phyloP scores from a whole-genome alignment of 495 filamentous ascomycete species.

The Xylaria bambusicola region DNA sequence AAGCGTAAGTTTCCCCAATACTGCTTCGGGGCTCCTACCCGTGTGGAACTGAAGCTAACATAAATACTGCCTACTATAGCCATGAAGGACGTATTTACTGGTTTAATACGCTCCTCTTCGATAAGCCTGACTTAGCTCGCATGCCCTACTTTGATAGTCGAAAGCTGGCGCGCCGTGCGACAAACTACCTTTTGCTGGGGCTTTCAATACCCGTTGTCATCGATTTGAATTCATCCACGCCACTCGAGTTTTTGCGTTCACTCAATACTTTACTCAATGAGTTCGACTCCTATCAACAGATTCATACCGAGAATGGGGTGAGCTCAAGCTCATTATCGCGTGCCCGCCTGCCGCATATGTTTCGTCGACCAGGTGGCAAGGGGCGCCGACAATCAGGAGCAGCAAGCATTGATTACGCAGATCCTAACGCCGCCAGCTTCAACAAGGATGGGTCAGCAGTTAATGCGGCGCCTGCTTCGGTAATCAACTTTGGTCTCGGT shows the following conservation, averaged over 20 bases:
- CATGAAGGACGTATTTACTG: conserved; percentile 94
- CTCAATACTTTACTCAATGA: conserved; percentile 85
- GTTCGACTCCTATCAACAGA: conserved; percentile 88
- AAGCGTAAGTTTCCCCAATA: conserved; percentile 63
- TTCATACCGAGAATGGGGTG: conserved; percentile 75
- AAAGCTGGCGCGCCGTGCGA: conserved; percentile 81
- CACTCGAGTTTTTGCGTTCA: conserved; percentile 82
- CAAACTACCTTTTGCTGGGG: conserved; percentile 90
- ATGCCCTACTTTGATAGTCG: conserved; percentile 83
- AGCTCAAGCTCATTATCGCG: conserved; percentile 71
- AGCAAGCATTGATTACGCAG: conserved; percentile 61
- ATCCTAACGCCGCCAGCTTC: conserved; percentile 51
- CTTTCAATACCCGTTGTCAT: conserved; percentile 86
- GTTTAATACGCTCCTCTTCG: conserved; percentile 95
- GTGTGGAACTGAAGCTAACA: conserved; percentile 28
- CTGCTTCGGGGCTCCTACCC: not conserved
- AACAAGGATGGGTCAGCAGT: conserved; percentile 32
- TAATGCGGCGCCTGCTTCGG: conserved; percentile 35
- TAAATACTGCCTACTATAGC: conserved; percentile 44
- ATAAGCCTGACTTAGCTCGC: conserved; percentile 73
- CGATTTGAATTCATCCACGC: conserved; percentile 75
- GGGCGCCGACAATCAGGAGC: conserved; percentile 69
- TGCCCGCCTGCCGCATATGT: conserved; percentile 84
- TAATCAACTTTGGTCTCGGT: conserved; percentile 47
- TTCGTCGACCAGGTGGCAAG: conserved; percentile 70